Evolutionary conservation across 2,329 filamentous ascomycete species (phyloP).

Genomic region (Curvularia hawaiiensis): DNA sequence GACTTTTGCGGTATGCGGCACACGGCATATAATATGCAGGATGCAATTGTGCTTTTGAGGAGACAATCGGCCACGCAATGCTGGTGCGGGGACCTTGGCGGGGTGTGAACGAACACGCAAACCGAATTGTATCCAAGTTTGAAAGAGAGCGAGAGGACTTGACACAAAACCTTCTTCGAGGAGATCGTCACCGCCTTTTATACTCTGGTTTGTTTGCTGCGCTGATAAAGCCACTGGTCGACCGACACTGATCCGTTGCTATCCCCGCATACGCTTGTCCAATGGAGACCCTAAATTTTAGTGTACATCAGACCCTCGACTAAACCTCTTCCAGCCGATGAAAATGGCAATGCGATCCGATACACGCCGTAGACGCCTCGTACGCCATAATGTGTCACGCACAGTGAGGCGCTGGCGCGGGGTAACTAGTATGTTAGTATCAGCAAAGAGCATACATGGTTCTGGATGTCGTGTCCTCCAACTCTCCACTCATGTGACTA

Average conservation of each 20-base stretch:
- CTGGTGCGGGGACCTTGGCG: not conserved
- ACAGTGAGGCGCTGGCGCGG: not conserved
- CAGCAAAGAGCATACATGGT: not conserved
- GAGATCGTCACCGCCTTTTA: constrained; percentile 17
- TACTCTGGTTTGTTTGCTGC: constrained; percentile 15
- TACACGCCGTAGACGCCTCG: constrained; percentile 27
- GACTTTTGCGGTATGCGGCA: not conserved
- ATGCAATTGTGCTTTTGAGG: not conserved
- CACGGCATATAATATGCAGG: not conserved
- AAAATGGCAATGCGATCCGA: constrained; percentile 8
- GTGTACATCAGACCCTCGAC: constrained; percentile 9
- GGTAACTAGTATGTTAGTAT: not conserved
- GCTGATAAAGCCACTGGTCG: constrained; percentile 14
- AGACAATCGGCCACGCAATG: constrained; percentile 1
- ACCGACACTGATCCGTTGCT: constrained; percentile 25
- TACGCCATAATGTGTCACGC: not conserved
- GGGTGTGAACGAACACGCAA: not conserved
- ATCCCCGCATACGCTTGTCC: constrained; percentile 24
- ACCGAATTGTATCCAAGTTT: not conserved
- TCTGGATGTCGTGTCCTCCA: not conserved
- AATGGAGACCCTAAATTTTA: constrained; percentile 18
- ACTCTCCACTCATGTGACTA: not conserved
- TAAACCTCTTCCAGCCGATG: constrained; percentile 12
- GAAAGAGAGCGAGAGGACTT: not conserved
- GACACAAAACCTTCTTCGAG: not conserved